These are phyloP conservation scores for Tolypocladium amazonense DNA, from an alignment of 2,329 filamentous ascomycete species.

Conservation along the genomic window DNA sequence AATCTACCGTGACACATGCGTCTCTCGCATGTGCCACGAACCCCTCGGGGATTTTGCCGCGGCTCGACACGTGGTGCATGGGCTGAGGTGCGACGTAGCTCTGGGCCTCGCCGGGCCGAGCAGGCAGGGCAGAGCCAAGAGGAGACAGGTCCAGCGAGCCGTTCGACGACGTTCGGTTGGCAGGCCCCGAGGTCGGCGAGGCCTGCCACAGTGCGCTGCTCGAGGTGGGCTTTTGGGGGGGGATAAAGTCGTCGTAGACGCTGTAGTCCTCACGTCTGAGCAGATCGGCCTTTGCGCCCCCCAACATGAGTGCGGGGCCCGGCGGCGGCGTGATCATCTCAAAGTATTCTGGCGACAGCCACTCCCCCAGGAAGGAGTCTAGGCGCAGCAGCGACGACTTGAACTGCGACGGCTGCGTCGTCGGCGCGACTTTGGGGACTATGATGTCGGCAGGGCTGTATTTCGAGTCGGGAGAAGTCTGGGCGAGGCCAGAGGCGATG, in stretches of 20 bases:
- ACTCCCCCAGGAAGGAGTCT: slow-evolving; percentile 90
- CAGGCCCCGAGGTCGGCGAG: slow-evolving; percentile 16
- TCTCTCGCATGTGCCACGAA: slow-evolving; percentile 88
- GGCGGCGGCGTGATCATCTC: slow-evolving; percentile 86
- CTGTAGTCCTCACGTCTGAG: slow-evolving; percentile 63
- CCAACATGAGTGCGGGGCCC: slow-evolving; percentile 75
- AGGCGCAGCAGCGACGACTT: slow-evolving; percentile 61
- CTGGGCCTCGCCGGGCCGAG: slow-evolving; percentile 14
- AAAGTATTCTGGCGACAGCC: slow-evolving; percentile 89
- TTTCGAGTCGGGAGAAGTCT: slow-evolving; percentile 28
- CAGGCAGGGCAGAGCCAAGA: slow-evolving; percentile 23
- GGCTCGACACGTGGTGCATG: slow-evolving; percentile 70
- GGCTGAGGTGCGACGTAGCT: slow-evolving; percentile 70
- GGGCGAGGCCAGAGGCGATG: slow-evolving; percentile 74
- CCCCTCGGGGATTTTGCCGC: slow-evolving; percentile 73
- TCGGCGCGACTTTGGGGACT: slow-evolving; percentile 18
- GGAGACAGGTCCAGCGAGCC: slow-evolving; percentile 16
- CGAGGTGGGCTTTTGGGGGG: slow-evolving; percentile 10
- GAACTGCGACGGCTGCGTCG: slow-evolving; percentile 19
- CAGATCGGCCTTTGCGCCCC: slow-evolving; percentile 77
- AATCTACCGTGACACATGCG: slow-evolving; percentile 77
- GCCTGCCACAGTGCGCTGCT: slow-evolving; percentile 22
- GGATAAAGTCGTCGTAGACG: slow-evolving; percentile 24
- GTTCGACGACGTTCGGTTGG: slow-evolving; percentile 9
- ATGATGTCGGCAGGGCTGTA: slow-evolving; percentile 22